Conservation (phyloP, 192 early-diverging fungal genomes). For the Entomortierella chlamydospora region DNA sequence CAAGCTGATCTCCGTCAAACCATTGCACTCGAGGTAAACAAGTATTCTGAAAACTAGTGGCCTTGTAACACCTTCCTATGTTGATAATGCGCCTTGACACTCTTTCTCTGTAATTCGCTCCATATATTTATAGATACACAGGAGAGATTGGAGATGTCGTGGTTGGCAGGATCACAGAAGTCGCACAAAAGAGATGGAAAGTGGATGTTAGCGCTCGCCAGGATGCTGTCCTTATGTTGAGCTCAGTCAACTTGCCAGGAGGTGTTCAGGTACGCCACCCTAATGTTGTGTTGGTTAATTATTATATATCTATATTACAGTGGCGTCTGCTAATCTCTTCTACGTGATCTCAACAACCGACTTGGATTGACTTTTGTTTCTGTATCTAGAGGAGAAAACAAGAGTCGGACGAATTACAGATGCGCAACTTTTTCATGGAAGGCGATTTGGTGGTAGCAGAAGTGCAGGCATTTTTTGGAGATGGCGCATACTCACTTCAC, state of each 20-base stretch:
- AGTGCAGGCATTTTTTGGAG: constrained; percentile 85
- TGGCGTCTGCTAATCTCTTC: neutral
- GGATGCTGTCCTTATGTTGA: constrained; percentile 88
- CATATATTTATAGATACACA: constrained; percentile 76
- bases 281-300: too few species aligned
- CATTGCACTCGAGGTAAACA: constrained; percentile 84
- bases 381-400: constrained; percentile 82
- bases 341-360: too few species aligned
- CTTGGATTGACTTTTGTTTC: too few species aligned
- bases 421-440: constrained; percentile 94
- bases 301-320: too few species aligned
- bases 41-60: neutral
- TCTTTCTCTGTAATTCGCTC: too few species aligned
- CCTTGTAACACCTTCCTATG: neutral
- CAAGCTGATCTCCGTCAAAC: constrained; percentile 92
- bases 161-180: constrained; percentile 94
- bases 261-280: constrained; percentile 94
- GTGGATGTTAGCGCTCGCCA: constrained; percentile 91
- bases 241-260: constrained; percentile 94
- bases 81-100: too few species aligned
- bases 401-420: constrained; percentile 96
- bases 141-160: constrained; percentile 98
- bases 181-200: constrained; percentile 93
- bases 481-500: constrained; percentile 90
- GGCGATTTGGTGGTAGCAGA: constrained; percentile 96